A percentile compares a stretch with the other conserved stretches of the same genome.
Evolutionary conservation across 2,329 filamentous ascomycete species (phyloP).

Genomic region (Alternaria sp.): DNA sequence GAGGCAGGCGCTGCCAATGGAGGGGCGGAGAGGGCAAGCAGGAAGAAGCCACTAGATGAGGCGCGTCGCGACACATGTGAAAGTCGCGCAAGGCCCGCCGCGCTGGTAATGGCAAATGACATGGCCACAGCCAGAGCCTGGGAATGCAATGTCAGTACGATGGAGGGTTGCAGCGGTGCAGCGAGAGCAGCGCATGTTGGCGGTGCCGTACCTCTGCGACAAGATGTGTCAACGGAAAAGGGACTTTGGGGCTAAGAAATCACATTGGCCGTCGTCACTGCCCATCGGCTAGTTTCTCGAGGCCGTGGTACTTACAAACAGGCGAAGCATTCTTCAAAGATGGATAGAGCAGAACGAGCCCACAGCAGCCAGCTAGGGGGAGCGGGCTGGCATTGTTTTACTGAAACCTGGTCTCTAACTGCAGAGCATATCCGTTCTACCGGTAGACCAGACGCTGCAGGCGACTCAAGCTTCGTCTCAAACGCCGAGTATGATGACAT

Average conservation of each 20-base stretch:
- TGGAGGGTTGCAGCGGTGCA: constrained; percentile 13
- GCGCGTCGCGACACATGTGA: constrained; percentile 34
- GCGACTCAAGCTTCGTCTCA: constrained; percentile 21
- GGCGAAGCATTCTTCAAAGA: constrained; percentile 26
- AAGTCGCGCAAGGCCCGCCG: constrained; percentile 34
- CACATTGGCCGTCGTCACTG: constrained; percentile 43
- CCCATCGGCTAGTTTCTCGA: constrained; percentile 40
- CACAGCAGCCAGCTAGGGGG: background rate
- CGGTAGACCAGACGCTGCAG: constrained; percentile 24
- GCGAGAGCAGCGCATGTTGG: constrained; percentile 27
- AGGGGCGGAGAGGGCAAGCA: constrained; percentile 44
- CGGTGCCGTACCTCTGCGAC: constrained; percentile 36
- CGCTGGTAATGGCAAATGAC: constrained; percentile 47
- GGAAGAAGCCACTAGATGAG: constrained; percentile 41
- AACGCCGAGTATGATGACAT: constrained; percentile 39
- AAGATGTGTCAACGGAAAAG: constrained; percentile 32
- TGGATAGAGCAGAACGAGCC: background rate
- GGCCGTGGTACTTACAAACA: constrained; percentile 35
- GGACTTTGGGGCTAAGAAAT: constrained; percentile 43
- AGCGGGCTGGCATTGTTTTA: constrained; percentile 3
- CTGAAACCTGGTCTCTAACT: constrained; percentile 24
- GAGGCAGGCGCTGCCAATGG: constrained; percentile 37
- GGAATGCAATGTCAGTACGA: constrained; percentile 33
- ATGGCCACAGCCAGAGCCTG: constrained; percentile 51
- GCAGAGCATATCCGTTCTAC: constrained; percentile 10